Percentiles rank a stretch among this genome's conserved stretches.
These are phyloP conservation scores for Amaranthus palmeri DNA, from an alignment of 148 eudicot genomes.

Conservation along the genomic window DNA sequence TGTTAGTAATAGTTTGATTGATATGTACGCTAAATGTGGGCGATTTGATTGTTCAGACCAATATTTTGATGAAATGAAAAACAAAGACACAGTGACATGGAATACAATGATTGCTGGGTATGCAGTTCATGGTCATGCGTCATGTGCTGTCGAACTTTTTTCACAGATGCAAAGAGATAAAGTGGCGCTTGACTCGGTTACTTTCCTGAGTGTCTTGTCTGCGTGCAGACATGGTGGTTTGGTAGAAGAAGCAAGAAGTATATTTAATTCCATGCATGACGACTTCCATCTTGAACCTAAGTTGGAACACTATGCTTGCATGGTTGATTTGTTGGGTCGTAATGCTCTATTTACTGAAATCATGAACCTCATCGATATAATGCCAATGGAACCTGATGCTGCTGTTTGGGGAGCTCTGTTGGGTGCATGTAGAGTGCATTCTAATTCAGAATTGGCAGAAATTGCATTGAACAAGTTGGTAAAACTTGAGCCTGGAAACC, in stretches of 20 bases:
- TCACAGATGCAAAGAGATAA: constrained; percentile 40
- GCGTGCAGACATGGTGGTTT: constrained; percentile 74
- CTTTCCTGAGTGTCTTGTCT: constrained; percentile 54
- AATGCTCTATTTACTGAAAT: constrained; percentile 52
- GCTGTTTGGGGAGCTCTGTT: constrained; percentile 67
- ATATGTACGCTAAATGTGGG: constrained; percentile 79
- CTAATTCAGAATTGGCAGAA: constrained; percentile 49
- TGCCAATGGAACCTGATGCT: constrained; percentile 65
- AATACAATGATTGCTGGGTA: constrained; percentile 60
- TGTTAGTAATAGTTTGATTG: constrained; percentile 52
- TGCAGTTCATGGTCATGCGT: constrained; percentile 54
- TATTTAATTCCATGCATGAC: constrained; percentile 51
- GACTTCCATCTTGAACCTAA: constrained; percentile 42
- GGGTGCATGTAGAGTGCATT: constrained; percentile 64
- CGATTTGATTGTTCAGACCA: constrained; percentile 45
- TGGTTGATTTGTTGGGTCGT: constrained; percentile 72
- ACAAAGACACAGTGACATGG: constrained; percentile 61
- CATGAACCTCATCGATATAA: constrained; percentile 38
- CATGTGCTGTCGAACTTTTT: constrained; percentile 42
- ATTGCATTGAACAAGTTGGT: constrained; percentile 44
- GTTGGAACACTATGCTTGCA: constrained; percentile 70
- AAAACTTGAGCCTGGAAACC: constrained; percentile 47
- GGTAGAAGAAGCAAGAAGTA: constrained; percentile 50
- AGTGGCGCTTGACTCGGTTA: constrained; percentile 44
- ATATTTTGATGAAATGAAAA: constrained; percentile 42